phyloP scores from a whole-genome alignment of 495 filamentous ascomycete genomes.

The Daldinia bambusicola region DNA sequence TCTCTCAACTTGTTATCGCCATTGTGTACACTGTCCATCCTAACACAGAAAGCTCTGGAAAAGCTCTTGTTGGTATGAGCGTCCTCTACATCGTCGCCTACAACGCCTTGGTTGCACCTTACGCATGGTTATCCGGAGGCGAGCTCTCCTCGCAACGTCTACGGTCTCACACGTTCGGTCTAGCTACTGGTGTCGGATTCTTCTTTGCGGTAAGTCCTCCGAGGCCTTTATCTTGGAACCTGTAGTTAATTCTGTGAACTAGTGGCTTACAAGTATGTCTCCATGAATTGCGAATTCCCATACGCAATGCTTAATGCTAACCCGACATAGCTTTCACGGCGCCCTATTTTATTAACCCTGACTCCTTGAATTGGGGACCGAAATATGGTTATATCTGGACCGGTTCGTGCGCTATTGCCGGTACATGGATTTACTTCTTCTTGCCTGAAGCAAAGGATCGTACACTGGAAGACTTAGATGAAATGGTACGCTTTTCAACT shows the following conservation, averaged over 20 bases:
- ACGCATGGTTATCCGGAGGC: slow-evolving; percentile 70
- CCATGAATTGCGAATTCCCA: not conserved
- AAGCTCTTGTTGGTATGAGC: slow-evolving; percentile 63
- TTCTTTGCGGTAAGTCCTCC: slow-evolving; percentile 51
- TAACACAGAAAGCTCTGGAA: slow-evolving; percentile 59
- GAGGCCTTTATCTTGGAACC: not conserved
- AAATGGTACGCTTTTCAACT: slow-evolving; percentile 53
- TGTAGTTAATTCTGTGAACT: slow-evolving; percentile 11
- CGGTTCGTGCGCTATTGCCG: slow-evolving; percentile 54
- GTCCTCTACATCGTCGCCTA: slow-evolving; percentile 68
- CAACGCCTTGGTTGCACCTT: slow-evolving; percentile 65
- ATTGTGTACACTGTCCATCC: slow-evolving; percentile 63
- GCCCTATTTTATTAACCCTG: slow-evolving; percentile 71
- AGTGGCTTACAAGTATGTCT: slow-evolving; percentile 60
- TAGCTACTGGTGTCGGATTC: slow-evolving; percentile 65
- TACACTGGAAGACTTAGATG: slow-evolving; percentile 65
- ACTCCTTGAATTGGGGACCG: slow-evolving; percentile 65
- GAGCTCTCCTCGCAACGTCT: slow-evolving; percentile 67
- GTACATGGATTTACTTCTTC: slow-evolving; percentile 61
- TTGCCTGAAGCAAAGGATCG: slow-evolving; percentile 65
- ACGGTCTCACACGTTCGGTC: slow-evolving; percentile 66
- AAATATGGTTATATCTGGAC: slow-evolving; percentile 67
- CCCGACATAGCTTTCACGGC: slow-evolving; percentile 61
- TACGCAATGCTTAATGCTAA: not conserved
- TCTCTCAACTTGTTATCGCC: slow-evolving; percentile 65